A percentile compares a stretch with the other conserved stretches of the same genome.
Evolutionary conservation across 352 stramenopile genomes (phyloP).

Genomic region (Phytophthora pistaciae): DNA sequence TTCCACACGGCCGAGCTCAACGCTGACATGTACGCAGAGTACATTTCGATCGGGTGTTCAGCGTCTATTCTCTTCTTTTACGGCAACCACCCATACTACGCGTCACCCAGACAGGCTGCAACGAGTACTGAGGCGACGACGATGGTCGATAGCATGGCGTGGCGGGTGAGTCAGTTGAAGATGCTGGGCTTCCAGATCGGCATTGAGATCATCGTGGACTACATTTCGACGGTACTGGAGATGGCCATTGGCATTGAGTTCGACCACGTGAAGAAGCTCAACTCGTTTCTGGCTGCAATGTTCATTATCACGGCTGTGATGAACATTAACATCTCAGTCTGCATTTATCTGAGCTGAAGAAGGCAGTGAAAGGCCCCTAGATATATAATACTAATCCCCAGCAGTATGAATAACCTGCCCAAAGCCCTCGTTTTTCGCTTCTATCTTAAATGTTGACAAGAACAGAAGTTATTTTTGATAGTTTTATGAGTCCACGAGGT

Average conservation of each 20-base stretch:
- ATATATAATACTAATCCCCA: too few relatives aligned
- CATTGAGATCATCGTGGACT: conserved; percentile 18
- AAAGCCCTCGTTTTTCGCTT: too few relatives aligned
- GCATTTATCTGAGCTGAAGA: conserved; percentile 24
- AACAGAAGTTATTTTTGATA: background rate
- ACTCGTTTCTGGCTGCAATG: conserved; percentile 23
- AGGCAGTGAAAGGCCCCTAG: too few relatives aligned
- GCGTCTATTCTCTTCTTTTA: conserved; percentile 32
- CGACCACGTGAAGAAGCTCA: conserved; percentile 8
- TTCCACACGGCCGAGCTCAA: conserved; percentile 18
- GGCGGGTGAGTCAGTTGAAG: background rate
- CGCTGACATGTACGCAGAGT: conserved; percentile 42
- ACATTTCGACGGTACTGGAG: conserved; percentile 20
- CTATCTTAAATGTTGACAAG: background rate
- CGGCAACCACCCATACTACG: conserved; percentile 32
- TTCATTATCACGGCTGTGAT: conserved; percentile 17
- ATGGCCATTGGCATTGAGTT: conserved; percentile 22
- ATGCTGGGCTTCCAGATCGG: conserved; percentile 14
- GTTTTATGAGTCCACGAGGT: background rate
- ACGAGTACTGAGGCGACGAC: background rate
- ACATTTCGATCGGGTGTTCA: conserved; percentile 42
- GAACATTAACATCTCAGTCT: conserved; percentile 33
- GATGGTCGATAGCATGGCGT: background rate
- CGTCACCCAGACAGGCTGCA: conserved; percentile 4
- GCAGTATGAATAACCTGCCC: too few relatives aligned